Evolutionary conservation across 176 grass and related monocot species (phyloP).

Genomic region (Phyllostachys edulis): DNA sequence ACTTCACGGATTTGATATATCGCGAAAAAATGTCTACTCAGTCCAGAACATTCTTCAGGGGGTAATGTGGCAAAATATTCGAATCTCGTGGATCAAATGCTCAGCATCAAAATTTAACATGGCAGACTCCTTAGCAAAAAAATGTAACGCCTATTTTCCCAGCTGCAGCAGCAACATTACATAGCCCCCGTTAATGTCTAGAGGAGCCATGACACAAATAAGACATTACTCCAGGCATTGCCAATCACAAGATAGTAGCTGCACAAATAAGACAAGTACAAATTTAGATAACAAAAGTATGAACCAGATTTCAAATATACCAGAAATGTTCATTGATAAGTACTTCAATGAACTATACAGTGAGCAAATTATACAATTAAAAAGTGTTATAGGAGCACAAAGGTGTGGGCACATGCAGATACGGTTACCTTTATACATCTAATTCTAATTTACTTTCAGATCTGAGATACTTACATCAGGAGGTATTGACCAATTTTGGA

Average conservation of each 20-base stretch:
- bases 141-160: background rate
- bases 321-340: background rate
- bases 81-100: background rate
- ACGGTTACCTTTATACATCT: background rate
- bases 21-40: background rate
- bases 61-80: background rate
- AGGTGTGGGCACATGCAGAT: background rate
- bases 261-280: conserved; percentile 1
- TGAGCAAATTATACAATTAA: background rate
- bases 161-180: conserved; percentile 13
- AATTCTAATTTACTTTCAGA: conserved; percentile 17
- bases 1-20: background rate
- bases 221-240: conserved; percentile 8
- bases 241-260: background rate
- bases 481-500: conserved; percentile 81
- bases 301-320: background rate
- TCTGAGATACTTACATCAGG: conserved; percentile 40
- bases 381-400: conserved; percentile 1
- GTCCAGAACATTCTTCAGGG: background rate
- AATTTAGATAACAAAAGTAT: background rate
- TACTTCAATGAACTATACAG: background rate
- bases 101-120: background rate
- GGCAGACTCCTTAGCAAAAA: background rate
- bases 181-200: background rate
- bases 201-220: background rate